These are phyloP conservation scores for Trichocladium uniseriatum DNA, from an alignment of 495 filamentous ascomycete genomes.

Conservation along the genomic window DNA sequence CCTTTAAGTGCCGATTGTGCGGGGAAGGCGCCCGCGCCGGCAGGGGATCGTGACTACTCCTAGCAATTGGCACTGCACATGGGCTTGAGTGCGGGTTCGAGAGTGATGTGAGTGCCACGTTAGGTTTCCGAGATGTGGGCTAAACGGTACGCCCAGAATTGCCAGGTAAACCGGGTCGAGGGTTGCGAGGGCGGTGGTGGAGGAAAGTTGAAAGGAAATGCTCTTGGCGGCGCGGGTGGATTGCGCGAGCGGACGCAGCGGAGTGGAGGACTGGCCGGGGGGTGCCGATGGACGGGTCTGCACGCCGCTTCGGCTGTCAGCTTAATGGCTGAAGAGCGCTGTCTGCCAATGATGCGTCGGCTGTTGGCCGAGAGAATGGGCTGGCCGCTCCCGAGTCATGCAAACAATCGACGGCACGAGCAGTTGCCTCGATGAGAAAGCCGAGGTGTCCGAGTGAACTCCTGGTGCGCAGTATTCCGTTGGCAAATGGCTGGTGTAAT, in stretches of 20 bases:
- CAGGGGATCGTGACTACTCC: conserved; percentile 36
- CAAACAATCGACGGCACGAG: too few relatives aligned
- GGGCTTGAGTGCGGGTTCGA: conserved; percentile 16
- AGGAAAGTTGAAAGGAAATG: conserved; percentile 13
- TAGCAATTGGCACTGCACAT: conserved; percentile 43
- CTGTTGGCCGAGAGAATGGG: not conserved
- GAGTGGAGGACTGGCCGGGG: conserved; percentile 14
- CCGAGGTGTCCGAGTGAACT: too few relatives aligned
- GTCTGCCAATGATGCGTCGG: not conserved
- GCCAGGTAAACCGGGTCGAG: not conserved
- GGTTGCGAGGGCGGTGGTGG: conserved; percentile 4
- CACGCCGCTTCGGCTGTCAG: not conserved
- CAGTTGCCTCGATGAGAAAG: too few relatives aligned
- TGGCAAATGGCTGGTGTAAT: too few relatives aligned
- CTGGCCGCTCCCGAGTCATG: not conserved
- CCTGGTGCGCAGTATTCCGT: too few relatives aligned
- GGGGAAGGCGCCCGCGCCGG: conserved; percentile 46
- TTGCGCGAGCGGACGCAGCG: conserved; percentile 7
- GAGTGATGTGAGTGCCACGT: not conserved
- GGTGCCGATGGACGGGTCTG: conserved; percentile 8
- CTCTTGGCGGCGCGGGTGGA: conserved; percentile 20
- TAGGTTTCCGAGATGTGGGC: not conserved
- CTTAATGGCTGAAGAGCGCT: not conserved
- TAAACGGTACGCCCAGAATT: not conserved
- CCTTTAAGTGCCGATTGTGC: conserved; percentile 38